Evolutionary conservation across 495 filamentous ascomycete species (phyloP), one percentile per base, ranked within the genome.

Genomic region (Xylaria curta): DNA sequence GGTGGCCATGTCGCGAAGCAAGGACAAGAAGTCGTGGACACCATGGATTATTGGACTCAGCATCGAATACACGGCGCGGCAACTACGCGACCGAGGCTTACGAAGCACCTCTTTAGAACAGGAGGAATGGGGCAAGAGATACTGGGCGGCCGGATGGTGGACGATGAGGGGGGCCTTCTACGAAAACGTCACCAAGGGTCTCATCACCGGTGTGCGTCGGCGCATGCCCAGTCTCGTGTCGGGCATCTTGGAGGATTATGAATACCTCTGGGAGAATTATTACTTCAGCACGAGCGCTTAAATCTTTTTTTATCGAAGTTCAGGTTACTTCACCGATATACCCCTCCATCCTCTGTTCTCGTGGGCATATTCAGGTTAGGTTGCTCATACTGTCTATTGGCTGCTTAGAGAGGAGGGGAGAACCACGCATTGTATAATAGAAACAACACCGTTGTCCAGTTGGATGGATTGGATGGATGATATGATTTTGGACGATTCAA

Each of bases 231-330:
- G 92, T 74, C 82, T 98, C 74, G 84, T 98, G 19, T 90, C 88
- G 1, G 94, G 91, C 65, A 87, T 99, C 28, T 76, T 98, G 68
- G 95, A 97, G 79, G 97, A 99, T 78, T 98, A 98, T 76, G 93
- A 97, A 78, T 98, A 96, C 77, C 85, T 99, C 19, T 99, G 96
- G 96, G 95, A 98, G 82, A 93, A 97, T 65, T 98, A 97, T 77
- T 95, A 99, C 81, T 98, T 98, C 80, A 86, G 85, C 75, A 86
- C 85, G 13, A 83, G 81, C 47, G 73, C 80, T 19, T 86, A 70
- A 83, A 31, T 1, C 21, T 19, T 2, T 36, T 44, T 49, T n/a
- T n/a, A n/a, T n/a, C 19, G 31, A 51, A 42, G 49, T 4, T 12
- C 49, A 19, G 49, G 15, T 17, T n/a, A 6, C 21, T 33, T 47